Evolutionary conservation across 192 early-diverging fungal species (phyloP).

Genomic region (Allomyces javanicus): DNA sequence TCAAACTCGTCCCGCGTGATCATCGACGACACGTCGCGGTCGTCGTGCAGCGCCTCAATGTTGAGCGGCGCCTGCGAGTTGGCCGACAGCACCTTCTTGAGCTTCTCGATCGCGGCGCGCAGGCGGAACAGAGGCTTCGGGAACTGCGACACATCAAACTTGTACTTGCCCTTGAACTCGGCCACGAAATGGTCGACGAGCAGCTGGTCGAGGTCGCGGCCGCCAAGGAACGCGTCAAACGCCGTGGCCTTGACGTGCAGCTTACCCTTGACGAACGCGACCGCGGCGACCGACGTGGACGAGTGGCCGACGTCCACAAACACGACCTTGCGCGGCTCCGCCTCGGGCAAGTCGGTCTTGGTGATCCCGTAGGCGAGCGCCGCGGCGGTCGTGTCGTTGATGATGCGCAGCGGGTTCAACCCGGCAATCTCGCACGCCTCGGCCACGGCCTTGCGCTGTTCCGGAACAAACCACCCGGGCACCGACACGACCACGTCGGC

Average conservation of each 20-base stretch:
- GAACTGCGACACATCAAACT: conserved; percentile 75
- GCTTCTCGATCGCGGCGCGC: conserved; percentile 70
- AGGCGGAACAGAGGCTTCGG: conserved; percentile 80
- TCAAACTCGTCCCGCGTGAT: conserved; percentile 72
- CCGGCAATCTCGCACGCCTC: conserved; percentile 74
- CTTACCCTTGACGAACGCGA: conserved; percentile 89
- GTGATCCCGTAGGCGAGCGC: conserved; percentile 98
- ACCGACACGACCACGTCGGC: conserved; percentile 86
- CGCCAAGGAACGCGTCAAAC: conserved; percentile 85
- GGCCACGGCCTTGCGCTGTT: conserved; percentile 70
- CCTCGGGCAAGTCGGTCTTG: conserved; percentile 88
- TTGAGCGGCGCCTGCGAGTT: conserved; percentile 79
- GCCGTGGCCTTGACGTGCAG: conserved; percentile 75
- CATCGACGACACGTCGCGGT: conserved; percentile 73
- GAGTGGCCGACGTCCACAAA: conserved; percentile 93
- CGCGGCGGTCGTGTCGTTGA: conserved; percentile 83
- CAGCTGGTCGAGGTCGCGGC: conserved; percentile 84
- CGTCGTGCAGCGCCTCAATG: conserved; percentile 91
- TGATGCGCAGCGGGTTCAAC: conserved; percentile 70
- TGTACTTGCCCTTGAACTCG: conserved; percentile 86
- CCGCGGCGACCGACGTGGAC: conserved; percentile 55
- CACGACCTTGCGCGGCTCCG: conserved; percentile 67
- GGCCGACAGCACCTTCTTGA: conserved; percentile 90
- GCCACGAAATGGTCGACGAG: conserved; percentile 67
- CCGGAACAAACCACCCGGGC: conserved; percentile 87